These are phyloP conservation scores for Yamadazyma diddensiae DNA, from an alignment of 1,139 yeast genomes.

Conservation along the genomic window DNA sequence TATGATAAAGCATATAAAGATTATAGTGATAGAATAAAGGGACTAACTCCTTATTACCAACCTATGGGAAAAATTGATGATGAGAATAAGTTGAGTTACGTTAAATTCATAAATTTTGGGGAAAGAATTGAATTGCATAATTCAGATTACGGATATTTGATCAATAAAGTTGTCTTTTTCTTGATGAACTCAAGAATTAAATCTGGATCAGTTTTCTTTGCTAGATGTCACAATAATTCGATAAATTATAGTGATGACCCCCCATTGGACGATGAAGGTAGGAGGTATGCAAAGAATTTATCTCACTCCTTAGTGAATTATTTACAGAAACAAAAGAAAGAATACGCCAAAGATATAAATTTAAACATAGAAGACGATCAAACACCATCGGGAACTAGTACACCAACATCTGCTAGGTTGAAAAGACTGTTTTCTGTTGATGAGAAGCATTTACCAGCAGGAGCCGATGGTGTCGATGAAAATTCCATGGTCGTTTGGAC, in stretches of 20 bases:
- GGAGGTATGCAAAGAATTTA: constrained; percentile 47
- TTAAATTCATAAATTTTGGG: constrained; percentile 89
- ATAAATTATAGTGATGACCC: constrained; percentile 61
- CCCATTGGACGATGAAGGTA: constrained; percentile 59
- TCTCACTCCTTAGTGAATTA: constrained; percentile 36
- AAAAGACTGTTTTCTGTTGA: constrained; percentile 22
- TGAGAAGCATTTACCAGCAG: constrained; percentile 44
- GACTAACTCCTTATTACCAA: constrained; percentile 50
- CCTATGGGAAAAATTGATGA: constrained; percentile 45
- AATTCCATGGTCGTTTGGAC: constrained; percentile 82
- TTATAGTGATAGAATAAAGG: constrained; percentile 50
- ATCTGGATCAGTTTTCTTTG: constrained; percentile 83
- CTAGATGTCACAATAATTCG: constrained; percentile 69
- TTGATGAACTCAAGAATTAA: constrained; percentile 84
- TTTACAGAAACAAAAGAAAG: constrained; percentile 29
- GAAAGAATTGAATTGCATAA: constrained; percentile 77
- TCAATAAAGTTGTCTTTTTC: constrained; percentile 85
- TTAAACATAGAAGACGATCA: constrained; percentile 6
- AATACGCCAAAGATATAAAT: constrained; percentile 19
- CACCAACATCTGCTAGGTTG: constrained; percentile 10
- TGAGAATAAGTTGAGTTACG: constrained; percentile 58
- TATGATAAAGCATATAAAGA: constrained; percentile 60
- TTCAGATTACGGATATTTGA: constrained; percentile 81
- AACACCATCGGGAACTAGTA: constrained; percentile 7
- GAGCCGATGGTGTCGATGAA: constrained; percentile 47